These are phyloP conservation scores for Cercospora sesami DNA, from an alignment of 2,329 filamentous ascomycete genomes.

Conservation along the genomic window DNA sequence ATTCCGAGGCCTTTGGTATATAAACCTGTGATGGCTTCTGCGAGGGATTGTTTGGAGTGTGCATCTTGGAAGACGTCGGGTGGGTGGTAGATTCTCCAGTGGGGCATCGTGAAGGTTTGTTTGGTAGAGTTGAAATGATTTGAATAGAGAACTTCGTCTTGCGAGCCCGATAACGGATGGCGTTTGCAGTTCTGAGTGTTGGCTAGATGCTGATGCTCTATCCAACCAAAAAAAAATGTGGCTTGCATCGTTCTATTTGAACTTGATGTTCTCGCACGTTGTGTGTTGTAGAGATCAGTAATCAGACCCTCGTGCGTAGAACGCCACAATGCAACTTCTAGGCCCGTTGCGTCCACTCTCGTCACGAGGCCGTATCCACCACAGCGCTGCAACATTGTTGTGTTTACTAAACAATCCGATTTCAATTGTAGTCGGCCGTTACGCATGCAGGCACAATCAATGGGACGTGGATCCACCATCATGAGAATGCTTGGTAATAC, in stretches of 20 bases:
- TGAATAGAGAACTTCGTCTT: too few species aligned
- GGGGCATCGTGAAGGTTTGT: conserved; percentile 17
- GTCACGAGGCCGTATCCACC: not conserved
- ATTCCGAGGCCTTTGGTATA: conserved; percentile 41
- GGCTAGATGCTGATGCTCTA: not conserved
- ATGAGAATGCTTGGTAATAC: not conserved
- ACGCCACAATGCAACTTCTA: not conserved
- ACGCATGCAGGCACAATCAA: not conserved
- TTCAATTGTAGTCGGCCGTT: not conserved
- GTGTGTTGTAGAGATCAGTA: not conserved
- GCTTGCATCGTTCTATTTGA: not conserved
- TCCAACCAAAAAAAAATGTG: not conserved
- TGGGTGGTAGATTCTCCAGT: conserved; percentile 47
- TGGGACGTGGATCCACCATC: not conserved
- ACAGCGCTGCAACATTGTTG: not conserved
- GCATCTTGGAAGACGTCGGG: conserved; percentile 38
- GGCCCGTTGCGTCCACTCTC: not conserved
- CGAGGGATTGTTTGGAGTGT: conserved; percentile 37
- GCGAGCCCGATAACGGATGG: not conserved
- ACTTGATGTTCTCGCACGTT: not conserved
- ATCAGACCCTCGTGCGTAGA: not conserved
- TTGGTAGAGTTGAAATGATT: too few species aligned
- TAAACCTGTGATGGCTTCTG: conserved; percentile 44
- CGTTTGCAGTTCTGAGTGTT: not conserved
- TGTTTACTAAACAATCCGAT: not conserved